Base-by-base conservation (phyloP, 768 basidiomycete genomes). In the Dacryopinax primogenitus region DNA sequence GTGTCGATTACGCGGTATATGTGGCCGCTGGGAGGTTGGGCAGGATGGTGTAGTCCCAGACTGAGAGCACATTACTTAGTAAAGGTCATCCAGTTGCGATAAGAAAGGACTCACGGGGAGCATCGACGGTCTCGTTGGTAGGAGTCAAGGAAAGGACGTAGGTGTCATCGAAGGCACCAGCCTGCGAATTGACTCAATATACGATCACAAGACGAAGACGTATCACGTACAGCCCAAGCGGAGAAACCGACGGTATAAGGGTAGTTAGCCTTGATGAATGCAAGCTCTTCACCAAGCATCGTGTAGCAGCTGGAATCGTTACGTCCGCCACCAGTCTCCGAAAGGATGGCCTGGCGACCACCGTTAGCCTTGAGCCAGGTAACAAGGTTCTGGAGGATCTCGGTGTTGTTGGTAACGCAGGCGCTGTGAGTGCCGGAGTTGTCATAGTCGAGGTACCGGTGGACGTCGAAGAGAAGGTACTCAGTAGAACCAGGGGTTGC, bases 71-170 rank as follows among this genome's bases (percentile, higher is more conserved):
- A 9, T 58, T 30, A 58, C n/a, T n/a, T 13, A 30, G 26, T 13
- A 7, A 30, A 6, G 51, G 15, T 58, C 13, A 39, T 6, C 12
- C 23, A 28, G 26, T 9, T 32, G 51, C 13, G 11, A 39, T n/a
- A 39, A 30, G 41, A 58, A 4, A 3, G 7, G 26, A 58, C 51
- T 3, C 18, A 58, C 51, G 26, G 51, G 51, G 51, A 13, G 51
- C 51, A 58, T 58, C 51, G 32, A 30, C 26, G 9, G 11, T 58
- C 21, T 81, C 74, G 23, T 77, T 66, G 72, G 76, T 77, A 23
- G 83, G 83, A 11, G 79, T 80, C 58, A 81, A 72, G 28, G 78
- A 77, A 58, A 83, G 75, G n/a, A 75, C 74, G 71, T 84, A 84
- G 62, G 74, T 76, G 1, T 80, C 77, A 66, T 78, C 78, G 71